Base-by-base conservation (phyloP, 305 asterid species). In the Euphrasia arctica region DNA sequence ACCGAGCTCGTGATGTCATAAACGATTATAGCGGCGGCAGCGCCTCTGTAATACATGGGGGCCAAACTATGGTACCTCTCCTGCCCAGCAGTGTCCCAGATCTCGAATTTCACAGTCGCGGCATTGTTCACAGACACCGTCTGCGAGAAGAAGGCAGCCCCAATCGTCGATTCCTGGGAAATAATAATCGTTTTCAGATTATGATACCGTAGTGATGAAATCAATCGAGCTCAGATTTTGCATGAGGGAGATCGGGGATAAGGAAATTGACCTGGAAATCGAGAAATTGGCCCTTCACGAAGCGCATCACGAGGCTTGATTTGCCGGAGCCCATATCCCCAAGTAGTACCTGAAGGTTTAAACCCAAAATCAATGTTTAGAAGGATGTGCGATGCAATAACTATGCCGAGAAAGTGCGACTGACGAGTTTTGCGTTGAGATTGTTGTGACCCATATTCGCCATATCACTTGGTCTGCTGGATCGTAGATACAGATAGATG, bases 251-350 rank as follows among this genome's bases (percentile, higher is more conserved):
- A 67, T 54, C 18, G 32, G 58, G 31, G n/a, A 11, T 12, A 0
- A 15, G 56, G 68, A 49, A 72, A 72, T 64, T 68, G 71, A 88
- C 98, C 74, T 91, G 96, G 58, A 91, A 91, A 77, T 91, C 96
- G n/a, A 88, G 90, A 63, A 88, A 88, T 65, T 91, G 98, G 3
- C 96, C 98, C 74, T 88, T 91, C 65, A 91, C 95, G 66, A 91
- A 91, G 3, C 98, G 98, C 55, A 91, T 71, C 7, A 91, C 96
- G 29, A 91, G 82, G 81, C 95, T 91, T 10, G 98, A 91, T 88
- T 91, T 91, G 45, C 98, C 98, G 63, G 96, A 79, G 67, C 98
- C 98, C 98, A 91, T 91, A 56, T 91, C 98, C 11, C 98, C 98
- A 10, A 91, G 83, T 64, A 91, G 81, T 15, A 91, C 98, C 98